These are phyloP conservation scores for Penicillium griseofulvum DNA, from an alignment of 2,329 filamentous ascomycete species.

Conservation along the genomic window DNA sequence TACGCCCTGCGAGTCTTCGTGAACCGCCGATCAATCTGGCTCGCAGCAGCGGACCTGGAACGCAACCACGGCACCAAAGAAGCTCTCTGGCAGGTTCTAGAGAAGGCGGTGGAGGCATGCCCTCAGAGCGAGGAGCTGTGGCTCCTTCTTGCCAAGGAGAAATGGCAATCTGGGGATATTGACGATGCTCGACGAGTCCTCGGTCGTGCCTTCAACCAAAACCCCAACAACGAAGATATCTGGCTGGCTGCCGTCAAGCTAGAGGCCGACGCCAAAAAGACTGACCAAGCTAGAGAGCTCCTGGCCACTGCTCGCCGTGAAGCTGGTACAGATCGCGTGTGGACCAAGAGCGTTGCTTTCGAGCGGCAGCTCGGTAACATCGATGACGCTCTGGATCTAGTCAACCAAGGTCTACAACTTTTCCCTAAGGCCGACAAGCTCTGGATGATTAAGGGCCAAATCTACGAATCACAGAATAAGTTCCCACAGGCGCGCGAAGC, in stretches of 20 bases:
- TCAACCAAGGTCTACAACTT: constrained; percentile 78
- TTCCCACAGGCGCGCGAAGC: constrained; percentile 83
- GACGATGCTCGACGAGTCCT: constrained; percentile 84
- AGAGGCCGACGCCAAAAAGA: constrained; percentile 83
- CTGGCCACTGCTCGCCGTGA: constrained; percentile 79
- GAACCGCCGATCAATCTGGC: constrained; percentile 83
- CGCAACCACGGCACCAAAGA: constrained; percentile 83
- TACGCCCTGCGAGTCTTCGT: constrained; percentile 88
- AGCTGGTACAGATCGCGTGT: constrained; percentile 91
- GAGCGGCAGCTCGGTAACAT: constrained; percentile 79
- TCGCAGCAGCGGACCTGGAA: constrained; percentile 86
- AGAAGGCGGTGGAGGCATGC: constrained; percentile 91
- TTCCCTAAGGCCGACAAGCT: constrained; percentile 86
- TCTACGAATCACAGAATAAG: constrained; percentile 82
- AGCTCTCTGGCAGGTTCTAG: constrained; percentile 77
- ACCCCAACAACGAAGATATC: constrained; percentile 95
- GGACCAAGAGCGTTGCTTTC: constrained; percentile 93
- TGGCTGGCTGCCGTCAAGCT: constrained; percentile 96
- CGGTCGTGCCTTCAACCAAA: constrained; percentile 86
- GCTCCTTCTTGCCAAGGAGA: constrained; percentile 95
- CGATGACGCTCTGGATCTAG: constrained; percentile 80
- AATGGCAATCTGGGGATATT: constrained; percentile 83
- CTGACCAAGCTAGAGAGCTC: constrained; percentile 76
- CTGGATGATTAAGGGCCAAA: constrained; percentile 99
- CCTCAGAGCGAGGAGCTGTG: constrained; percentile 88